phyloP scores from a whole-genome alignment of 768 basidiomycete species.

The Chalciporus piperatus region DNA sequence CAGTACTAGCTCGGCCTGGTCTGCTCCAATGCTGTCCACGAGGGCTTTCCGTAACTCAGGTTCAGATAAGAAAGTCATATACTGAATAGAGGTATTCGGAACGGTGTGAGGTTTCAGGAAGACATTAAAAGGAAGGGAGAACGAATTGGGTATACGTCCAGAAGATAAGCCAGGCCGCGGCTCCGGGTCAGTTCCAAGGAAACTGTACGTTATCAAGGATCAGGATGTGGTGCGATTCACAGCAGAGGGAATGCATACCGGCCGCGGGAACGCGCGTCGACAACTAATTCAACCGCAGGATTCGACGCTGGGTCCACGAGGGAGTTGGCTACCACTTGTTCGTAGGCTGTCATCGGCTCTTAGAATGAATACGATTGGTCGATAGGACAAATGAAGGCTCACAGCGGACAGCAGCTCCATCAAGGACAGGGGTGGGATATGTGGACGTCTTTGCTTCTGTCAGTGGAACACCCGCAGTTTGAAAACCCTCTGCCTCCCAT shows the following conservation, averaged over 20 bases:
- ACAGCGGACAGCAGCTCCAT: slow-evolving; percentile 46
- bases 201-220: slow-evolving; percentile 46
- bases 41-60: slow-evolving; percentile 60
- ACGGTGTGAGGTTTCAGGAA: slow-evolving; percentile 53
- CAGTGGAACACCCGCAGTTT: slow-evolving; percentile 40
- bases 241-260: slow-evolving; percentile 46
- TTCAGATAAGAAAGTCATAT: slow-evolving; percentile 57
- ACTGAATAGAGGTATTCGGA: slow-evolving; percentile 40
- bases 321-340: slow-evolving; percentile 76
- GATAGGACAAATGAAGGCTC: slow-evolving; percentile 33
- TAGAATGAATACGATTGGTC: slow-evolving; percentile 25
- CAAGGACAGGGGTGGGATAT: slow-evolving; percentile 56
- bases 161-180: slow-evolving; percentile 85
- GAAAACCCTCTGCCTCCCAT: slow-evolving; percentile 68
- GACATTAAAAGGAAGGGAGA: slow-evolving; percentile 77
- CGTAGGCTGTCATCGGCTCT: slow-evolving; percentile 55
- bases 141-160: slow-evolving; percentile 89
- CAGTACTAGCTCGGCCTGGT: slow-evolving; percentile 54
- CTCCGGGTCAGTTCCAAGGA: slow-evolving; percentile 77
- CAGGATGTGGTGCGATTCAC: slow-evolving; percentile 1
- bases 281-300: slow-evolving; percentile 59
- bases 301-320: slow-evolving; percentile 41
- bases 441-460: slow-evolving; percentile 22
- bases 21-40: slow-evolving; percentile 57
- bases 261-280: slow-evolving; percentile 85